A percentile compares a stretch with the other conserved stretches of the same genome.
Evolutionary conservation across 306 rosid genomes (phyloP).

Genomic region (Trifolium repens): DNA sequence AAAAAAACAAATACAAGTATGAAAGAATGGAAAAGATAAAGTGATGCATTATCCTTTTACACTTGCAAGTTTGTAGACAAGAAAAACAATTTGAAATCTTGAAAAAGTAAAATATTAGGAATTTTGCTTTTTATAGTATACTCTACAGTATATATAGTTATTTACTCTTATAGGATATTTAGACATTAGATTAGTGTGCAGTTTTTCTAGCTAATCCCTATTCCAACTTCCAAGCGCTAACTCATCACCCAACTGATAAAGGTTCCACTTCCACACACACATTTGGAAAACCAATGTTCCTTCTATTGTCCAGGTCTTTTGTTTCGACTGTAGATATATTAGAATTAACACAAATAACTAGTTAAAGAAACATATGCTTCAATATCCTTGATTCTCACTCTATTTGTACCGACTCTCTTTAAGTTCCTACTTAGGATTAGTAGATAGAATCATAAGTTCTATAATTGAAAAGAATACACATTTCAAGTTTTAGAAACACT

Average conservation of each 20-base stretch:
- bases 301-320: not conserved
- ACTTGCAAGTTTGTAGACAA: conserved; percentile 11
- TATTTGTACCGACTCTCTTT: conserved; percentile 3
- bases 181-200: not conserved
- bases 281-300: not conserved
- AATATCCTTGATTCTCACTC: not conserved
- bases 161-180: conserved; percentile 2
- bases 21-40: conserved; percentile 1
- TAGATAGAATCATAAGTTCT: conserved; percentile 9
- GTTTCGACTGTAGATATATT: not conserved
- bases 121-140: not conserved
- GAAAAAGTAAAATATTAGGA: conserved; percentile 5
- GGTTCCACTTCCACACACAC: not conserved
- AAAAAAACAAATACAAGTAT: not conserved
- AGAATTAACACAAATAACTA: not conserved
- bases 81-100: conserved; percentile 10
- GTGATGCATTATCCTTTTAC: not conserved
- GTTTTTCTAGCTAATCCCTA: conserved; percentile 9
- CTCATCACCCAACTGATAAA: not conserved
- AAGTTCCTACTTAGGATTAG: conserved; percentile 21
- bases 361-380: conserved; percentile 1
- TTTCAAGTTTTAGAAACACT: conserved; percentile 9
- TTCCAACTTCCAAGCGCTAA: not conserved
- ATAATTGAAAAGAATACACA: conserved; percentile 7
- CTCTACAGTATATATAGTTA: not conserved